Percentiles rank a stretch among this genome's conserved stretches.
phyloP scores from a whole-genome alignment of 441 rosid species.

The Francoa sonchifolia region DNA sequence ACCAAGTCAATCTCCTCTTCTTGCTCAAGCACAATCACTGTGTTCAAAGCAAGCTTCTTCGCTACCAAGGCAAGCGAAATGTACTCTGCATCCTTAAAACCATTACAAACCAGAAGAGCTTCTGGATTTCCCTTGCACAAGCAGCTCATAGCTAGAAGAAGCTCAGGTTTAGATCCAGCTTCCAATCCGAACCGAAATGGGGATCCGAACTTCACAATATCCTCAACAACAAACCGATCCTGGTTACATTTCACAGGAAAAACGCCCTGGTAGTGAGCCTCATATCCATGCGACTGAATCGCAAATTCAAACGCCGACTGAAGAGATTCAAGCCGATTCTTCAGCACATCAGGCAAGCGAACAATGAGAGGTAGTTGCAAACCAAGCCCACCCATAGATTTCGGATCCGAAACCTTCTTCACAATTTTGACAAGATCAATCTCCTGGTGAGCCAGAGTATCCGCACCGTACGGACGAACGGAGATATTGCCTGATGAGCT shows the following conservation, averaged over 20 bases:
- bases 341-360: constrained; percentile 69
- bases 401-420: constrained; percentile 69
- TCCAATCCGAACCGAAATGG: constrained; percentile 71
- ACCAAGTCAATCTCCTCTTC: constrained; percentile 83
- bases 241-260: constrained; percentile 94
- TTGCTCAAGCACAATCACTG: constrained; percentile 81
- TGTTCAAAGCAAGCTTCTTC: constrained; percentile 56
- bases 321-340: constrained; percentile 64
- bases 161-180: constrained; percentile 96
- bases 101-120: constrained; percentile 69
- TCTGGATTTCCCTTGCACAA: constrained; percentile 64
- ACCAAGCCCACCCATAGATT: constrained; percentile 61
- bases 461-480: constrained; percentile 54
- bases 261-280: constrained; percentile 77
- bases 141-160: constrained; percentile 82
- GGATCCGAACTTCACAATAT: constrained; percentile 67
- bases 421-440: constrained; percentile 68
- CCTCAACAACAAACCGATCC: constrained; percentile 76
- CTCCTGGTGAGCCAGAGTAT: constrained; percentile 70
- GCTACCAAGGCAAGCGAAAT: constrained; percentile 66
- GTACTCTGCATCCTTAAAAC: constrained; percentile 78
- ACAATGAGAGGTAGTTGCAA: constrained; percentile 66
- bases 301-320: constrained; percentile 70
- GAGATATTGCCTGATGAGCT: constrained; percentile 62
- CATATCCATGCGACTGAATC: constrained; percentile 38